Percentiles rank a stretch among this genome's conserved stretches.
Evolutionary conservation across 1,284 basidiomycete species (phyloP).

Genomic region (Hymenochaete sp.): DNA sequence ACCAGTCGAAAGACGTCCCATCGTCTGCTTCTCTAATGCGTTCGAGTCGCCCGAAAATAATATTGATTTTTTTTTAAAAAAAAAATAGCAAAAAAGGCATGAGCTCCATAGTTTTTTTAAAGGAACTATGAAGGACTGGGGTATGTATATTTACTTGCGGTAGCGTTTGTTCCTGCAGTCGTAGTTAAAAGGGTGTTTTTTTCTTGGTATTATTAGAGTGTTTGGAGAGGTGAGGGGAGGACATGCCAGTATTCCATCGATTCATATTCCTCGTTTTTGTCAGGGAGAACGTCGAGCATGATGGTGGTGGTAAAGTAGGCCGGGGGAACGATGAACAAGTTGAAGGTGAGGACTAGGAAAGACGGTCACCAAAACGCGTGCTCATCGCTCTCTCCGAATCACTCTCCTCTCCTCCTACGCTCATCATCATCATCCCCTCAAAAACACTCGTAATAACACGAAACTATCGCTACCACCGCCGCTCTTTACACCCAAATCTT

Average conservation of each 20-base stretch:
- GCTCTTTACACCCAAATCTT: neutral
- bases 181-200: neutral
- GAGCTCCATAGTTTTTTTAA: too few species aligned
- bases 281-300: conserved; percentile 35
- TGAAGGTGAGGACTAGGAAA: neutral
- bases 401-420: neutral
- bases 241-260: conserved; percentile 68
- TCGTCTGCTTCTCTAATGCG: conserved; percentile 25
- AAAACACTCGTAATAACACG: neutral
- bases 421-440: neutral
- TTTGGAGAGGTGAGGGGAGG: neutral
- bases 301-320: neutral
- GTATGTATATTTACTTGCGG: conserved; percentile 36
- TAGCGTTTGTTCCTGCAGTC: conserved; percentile 56
- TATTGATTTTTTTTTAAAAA: too few species aligned
- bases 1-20: conserved; percentile 77
- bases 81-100: too few species aligned
- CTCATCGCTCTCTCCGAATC: neutral
- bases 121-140: too few species aligned
- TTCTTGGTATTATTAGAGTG: conserved; percentile 12
- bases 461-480: neutral
- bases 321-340: neutral
- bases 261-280: conserved; percentile 67
- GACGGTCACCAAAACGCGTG: neutral
- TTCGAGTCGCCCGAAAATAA: conserved; percentile 21